Base-by-base conservation (phyloP, 805 yeast genomes). In the Metschnikowia cerradonensis region DNA sequence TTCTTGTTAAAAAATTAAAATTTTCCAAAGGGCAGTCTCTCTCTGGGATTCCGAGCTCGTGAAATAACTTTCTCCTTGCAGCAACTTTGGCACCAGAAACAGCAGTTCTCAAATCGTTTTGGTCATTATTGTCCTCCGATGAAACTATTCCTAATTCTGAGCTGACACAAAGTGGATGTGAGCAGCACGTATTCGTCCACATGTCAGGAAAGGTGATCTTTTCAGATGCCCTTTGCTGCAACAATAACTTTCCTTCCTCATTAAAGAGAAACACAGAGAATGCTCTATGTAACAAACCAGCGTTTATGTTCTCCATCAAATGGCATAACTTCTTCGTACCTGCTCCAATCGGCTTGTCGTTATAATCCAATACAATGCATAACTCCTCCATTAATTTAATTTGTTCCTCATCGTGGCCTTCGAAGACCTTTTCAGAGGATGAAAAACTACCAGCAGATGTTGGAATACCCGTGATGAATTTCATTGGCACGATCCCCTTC, bases 161-260 rank as follows among this genome's bases (percentile, higher is more conserved):
- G 36, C 84, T 79, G 34, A 90, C 81, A 49, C 96, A 90, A 48
- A 94, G 76, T 8, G 99, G 99, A 67, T 94, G 99, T 1, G 98
- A 91, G 68, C 99, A 94, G 71, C 99, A 94, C 1, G 99, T 94
- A 68, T 94, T 94, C 23, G 99, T 94, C 99, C 99, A 94, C 86
- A 91, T 83, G 52, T 83, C 83, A 0, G 98, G 96, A 70, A 94
- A 94, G 1, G 99, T 94, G 72, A 94, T 94, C 68, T 94, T 94
- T 67, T 94, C 98, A 45, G 84, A 83, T 0, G 99, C 98, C 60
- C 99, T 83, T 72, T 92, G 97, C 72, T 94, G 99, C 59, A 94
- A 76, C 52, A 94, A 76, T 54, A 94, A 77, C 68, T 86, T 78
- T 52, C 83, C 83, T 41, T 88, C 81, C 20, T 80, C 80, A 67